Conservation (phyloP, 768 basidiomycete species). For the Fistulinella prunicolor region DNA sequence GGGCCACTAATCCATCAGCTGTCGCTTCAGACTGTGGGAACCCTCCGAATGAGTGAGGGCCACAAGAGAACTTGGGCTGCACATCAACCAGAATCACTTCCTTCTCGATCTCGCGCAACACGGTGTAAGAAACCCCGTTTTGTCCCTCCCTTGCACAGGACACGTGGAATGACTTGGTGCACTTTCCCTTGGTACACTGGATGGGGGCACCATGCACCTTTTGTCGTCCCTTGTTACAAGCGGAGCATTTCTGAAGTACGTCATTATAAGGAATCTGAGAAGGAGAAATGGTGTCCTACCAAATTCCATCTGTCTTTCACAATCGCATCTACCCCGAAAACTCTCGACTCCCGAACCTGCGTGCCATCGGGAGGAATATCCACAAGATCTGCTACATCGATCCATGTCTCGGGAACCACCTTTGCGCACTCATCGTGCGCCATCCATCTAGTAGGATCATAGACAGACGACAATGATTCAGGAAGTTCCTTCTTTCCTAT, state of each 20-base stretch:
- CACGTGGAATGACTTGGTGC: conserved; percentile 90
- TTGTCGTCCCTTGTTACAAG: conserved; percentile 65
- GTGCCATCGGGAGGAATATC: conserved; percentile 31
- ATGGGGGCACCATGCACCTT: conserved; percentile 79
- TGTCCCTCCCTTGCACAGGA: conserved; percentile 70
- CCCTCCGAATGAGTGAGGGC: conserved; percentile 2
- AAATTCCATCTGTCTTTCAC: conserved; percentile 92
- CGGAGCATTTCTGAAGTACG: conserved; percentile 78
- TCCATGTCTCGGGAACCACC: conserved; percentile 89
- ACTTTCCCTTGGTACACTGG: conserved; percentile 94
- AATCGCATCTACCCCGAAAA: conserved; percentile 86
- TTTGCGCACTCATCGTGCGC: conserved; percentile 81
- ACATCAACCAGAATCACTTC: conserved; percentile 67
- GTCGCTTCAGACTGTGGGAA: neutral
- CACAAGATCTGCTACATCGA: conserved; percentile 60
- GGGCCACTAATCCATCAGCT: too few species aligned
- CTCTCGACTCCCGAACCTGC: conserved; percentile 44
- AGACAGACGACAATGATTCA: conserved; percentile 31
- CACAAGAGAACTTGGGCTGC: conserved; percentile 11
- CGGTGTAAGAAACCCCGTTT: conserved; percentile 54
- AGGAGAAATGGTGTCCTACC: conserved; percentile 44
- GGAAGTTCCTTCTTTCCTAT: conserved; percentile 49
- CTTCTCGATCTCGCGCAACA: conserved; percentile 73
- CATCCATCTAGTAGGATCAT: conserved; percentile 49
- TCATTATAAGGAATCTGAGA: neutral